These are phyloP conservation scores for Cenchrus fungigraminus DNA, from an alignment of 176 grass and related monocot genomes.

Conservation along the genomic window DNA sequence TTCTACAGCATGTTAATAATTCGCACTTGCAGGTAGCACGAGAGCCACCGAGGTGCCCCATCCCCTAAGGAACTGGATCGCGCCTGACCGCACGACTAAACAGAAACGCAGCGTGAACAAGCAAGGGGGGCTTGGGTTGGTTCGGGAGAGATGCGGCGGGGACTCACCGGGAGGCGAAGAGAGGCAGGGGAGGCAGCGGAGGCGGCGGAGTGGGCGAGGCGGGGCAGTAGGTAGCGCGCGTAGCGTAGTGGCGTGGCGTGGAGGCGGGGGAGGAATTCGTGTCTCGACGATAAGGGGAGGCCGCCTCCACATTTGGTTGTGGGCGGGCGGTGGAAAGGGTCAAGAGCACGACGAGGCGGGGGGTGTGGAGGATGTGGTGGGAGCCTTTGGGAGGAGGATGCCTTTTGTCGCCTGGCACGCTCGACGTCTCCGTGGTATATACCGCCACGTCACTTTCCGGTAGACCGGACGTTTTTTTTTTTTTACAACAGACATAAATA, in stretches of 20 bases:
- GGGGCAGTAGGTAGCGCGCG: neutral
- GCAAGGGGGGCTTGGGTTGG: neutral
- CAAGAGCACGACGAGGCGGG: neutral
- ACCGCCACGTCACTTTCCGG: neutral
- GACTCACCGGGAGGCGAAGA: neutral
- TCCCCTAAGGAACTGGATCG: neutral
- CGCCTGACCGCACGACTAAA: too few species aligned
- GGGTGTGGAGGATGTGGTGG: constrained; percentile 46
- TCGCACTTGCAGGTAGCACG: neutral
- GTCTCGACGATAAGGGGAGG: neutral
- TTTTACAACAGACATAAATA: too few species aligned
- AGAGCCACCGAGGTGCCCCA: neutral
- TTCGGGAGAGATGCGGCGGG: neutral
- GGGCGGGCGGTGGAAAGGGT: constrained; percentile 26
- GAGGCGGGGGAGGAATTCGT: neutral
- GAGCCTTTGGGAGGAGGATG: constrained; percentile 11
- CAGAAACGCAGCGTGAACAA: neutral
- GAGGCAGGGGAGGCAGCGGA: too few species aligned
- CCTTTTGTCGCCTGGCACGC: constrained; percentile 56
- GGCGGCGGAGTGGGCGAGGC: neutral
- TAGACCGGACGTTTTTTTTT: too few species aligned
- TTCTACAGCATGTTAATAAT: neutral
- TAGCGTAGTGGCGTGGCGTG: neutral
- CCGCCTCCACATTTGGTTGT: neutral
- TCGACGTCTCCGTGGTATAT: constrained; percentile 38